A percentile compares a stretch with the other conserved stretches of the same genome.
Evolutionary conservation across 306 rosid genomes (phyloP).

Genomic region (Vigna hirtella): DNA sequence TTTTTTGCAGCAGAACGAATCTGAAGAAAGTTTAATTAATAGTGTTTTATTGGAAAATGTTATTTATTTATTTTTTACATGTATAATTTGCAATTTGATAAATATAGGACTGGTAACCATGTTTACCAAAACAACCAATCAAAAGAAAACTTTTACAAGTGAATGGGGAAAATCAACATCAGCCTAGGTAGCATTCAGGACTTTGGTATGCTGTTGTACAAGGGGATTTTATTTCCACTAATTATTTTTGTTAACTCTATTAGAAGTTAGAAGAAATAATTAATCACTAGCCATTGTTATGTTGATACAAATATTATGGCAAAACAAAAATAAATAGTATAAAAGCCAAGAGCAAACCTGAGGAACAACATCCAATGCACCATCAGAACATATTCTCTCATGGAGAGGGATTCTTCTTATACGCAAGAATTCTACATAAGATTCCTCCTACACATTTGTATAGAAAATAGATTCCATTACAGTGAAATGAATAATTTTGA

Average conservation of each 20-base stretch:
- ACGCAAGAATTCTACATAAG: constrained; percentile 80
- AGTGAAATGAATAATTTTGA: not conserved
- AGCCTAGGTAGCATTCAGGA: constrained; percentile 12
- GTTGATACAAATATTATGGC: constrained; percentile 3
- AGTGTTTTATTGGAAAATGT: constrained; percentile 13
- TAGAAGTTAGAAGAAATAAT: not conserved
- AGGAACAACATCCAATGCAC: constrained; percentile 73
- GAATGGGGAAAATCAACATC: constrained; percentile 23
- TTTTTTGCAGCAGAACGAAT: constrained; percentile 73
- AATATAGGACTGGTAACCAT: constrained; percentile 14
- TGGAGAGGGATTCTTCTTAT: constrained; percentile 80
- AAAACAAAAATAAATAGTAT: constrained; percentile 1
- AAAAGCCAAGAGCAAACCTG: constrained; percentile 57
- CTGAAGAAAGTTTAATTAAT: constrained; percentile 53
- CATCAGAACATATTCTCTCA: constrained; percentile 65
- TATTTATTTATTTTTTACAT: constrained; percentile 11
- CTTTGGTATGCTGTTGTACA: not conserved
- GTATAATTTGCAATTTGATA: constrained; percentile 17
- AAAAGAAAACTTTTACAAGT: not conserved
- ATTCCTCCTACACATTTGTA: constrained; percentile 68
- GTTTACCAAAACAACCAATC: constrained; percentile 9
- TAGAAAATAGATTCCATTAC: constrained; percentile 21
- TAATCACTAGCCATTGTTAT: constrained; percentile 21
- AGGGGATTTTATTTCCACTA: constrained; percentile 29
- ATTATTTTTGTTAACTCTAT: not conserved